These are phyloP conservation scores for Tolypocladium ovalisporum DNA, from an alignment of 2,329 filamentous ascomycete genomes.

Conservation along the genomic window DNA sequence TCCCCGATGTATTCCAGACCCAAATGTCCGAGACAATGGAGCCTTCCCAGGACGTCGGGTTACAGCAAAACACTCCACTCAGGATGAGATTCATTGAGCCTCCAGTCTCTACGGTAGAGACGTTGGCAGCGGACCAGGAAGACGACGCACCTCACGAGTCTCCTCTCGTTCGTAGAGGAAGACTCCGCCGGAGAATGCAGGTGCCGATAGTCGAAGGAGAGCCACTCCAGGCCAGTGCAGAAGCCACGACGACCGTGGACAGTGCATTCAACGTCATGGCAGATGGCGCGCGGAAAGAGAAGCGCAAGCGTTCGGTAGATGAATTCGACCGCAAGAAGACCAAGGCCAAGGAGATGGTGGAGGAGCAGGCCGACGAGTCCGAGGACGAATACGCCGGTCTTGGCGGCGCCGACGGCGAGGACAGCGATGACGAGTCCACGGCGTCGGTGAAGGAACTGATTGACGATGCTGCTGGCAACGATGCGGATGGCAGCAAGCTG, in stretches of 20 bases:
- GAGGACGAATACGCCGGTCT: slow-evolving; percentile 96
- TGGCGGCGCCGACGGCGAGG: slow-evolving; percentile 81
- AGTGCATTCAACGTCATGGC: slow-evolving; percentile 60
- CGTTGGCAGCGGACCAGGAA: slow-evolving; percentile 38
- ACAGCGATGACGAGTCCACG: slow-evolving; percentile 61
- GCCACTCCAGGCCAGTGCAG: not conserved
- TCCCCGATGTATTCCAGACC: slow-evolving; percentile 36
- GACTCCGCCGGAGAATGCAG: slow-evolving; percentile 33
- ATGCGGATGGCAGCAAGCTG: slow-evolving; percentile 69
- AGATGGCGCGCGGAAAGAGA: slow-evolving; percentile 46
- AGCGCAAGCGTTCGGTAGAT: slow-evolving; percentile 38
- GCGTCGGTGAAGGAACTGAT: slow-evolving; percentile 79
- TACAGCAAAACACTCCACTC: slow-evolving; percentile 62
- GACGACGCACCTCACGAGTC: slow-evolving; percentile 45
- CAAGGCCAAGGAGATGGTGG: slow-evolving; percentile 74
- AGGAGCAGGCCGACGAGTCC: slow-evolving; percentile 93
- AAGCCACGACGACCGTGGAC: slow-evolving; percentile 4
- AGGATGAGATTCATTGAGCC: slow-evolving; percentile 54
- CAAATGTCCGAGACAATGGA: slow-evolving; percentile 62
- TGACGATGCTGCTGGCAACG: slow-evolving; percentile 66
- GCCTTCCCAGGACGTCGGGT: slow-evolving; percentile 71
- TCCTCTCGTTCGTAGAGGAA: slow-evolving; percentile 52
- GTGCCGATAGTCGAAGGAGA: slow-evolving; percentile 5
- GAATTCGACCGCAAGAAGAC: slow-evolving; percentile 77
- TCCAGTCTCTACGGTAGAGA: slow-evolving; percentile 60